Evolutionary conservation across 176 grass and related monocot genomes (phyloP).

Genomic region (Themeda triandra): DNA sequence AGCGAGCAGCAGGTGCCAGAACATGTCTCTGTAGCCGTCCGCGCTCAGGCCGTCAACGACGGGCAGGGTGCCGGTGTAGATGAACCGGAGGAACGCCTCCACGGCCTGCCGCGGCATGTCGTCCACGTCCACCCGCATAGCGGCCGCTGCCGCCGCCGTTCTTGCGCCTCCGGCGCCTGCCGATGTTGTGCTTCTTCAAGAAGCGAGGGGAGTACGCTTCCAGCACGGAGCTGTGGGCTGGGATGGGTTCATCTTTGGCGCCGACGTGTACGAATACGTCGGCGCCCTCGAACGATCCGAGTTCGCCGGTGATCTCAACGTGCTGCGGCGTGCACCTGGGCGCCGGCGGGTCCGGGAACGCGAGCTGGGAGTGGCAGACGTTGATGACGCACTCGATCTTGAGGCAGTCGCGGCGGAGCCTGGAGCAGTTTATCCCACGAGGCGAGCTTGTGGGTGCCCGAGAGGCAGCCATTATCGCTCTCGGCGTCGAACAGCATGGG

Average conservation of each 20-base stretch:
- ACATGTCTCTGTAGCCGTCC: too few species aligned
- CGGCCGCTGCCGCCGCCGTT: too few species aligned
- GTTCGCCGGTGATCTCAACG: too few species aligned
- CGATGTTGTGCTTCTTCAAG: not conserved
- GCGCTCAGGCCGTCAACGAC: not conserved
- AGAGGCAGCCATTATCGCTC: too few species aligned
- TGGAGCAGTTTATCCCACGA: too few species aligned
- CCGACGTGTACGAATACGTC: not conserved
- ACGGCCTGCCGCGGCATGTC: not conserved
- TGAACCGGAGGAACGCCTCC: not conserved
- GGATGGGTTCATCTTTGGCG: not conserved
- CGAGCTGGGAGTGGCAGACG: not conserved
- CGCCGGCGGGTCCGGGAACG: not conserved
- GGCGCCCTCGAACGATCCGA: not conserved
- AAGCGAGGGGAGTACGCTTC: not conserved
- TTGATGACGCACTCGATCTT: slow-evolving; percentile 1
- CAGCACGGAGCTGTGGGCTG: not conserved
- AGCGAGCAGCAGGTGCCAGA: not conserved
- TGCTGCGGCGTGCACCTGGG: not conserved
- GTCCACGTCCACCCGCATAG: not conserved
- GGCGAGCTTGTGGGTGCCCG: too few species aligned
- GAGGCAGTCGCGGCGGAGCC: too few species aligned
- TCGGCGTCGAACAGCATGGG: too few species aligned
- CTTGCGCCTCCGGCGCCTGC: not conserved
- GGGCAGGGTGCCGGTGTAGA: not conserved